Base-by-base conservation (phyloP, 2,329 filamentous ascomycete genomes). In the Hypomyces perniciosus region DNA sequence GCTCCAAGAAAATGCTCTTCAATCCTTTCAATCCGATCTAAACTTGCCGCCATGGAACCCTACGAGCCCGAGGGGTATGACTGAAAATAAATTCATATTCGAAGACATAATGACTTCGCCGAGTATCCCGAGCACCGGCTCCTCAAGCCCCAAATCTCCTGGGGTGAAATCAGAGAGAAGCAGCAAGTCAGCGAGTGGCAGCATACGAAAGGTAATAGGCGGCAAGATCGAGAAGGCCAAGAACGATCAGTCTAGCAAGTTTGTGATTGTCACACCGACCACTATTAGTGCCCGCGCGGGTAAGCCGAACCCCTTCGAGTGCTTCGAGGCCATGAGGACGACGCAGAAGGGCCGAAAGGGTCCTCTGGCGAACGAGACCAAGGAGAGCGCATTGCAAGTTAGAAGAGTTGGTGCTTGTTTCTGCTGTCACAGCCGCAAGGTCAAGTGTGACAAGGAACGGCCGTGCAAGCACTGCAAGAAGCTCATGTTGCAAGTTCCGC, bases 381-480 rank as follows among this genome's bases (percentile, higher is more conserved):
- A 80, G 60, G 70, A 79, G 62, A 75, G 70, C 42, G 79, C 79
- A 1, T 68, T 80, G 2, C 72, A 78, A 50, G 77, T 82, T 8
- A 72, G 79, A 12, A 71, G 77, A 31, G 62, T 71, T 4, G 78
- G 79, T 5, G 79, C 79, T 8, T 82, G 79, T 60, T 81, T 81
- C 66, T 79, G 77, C 65, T 82, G 79, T 59, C 77, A 79, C 59
- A 76, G 74, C 51, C 76, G 79, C 56, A 82, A 82, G 62, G 79
- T 82, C 48, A 77, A 75, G 61, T 81, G 79, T 55, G 77, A 80
- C 61, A 73, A 73, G 55, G 71, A 77, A 57, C 68, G 78, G 42
- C 77, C 79, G 0, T 82, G 79, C 65, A 73, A 73, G 62, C 80
- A 75, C 65, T 82, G 79, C 68, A 72, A 70, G 57, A 78, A 78